Conservation (phyloP, 306 rosid genomes). For the Cucumis hystrix region DNA sequence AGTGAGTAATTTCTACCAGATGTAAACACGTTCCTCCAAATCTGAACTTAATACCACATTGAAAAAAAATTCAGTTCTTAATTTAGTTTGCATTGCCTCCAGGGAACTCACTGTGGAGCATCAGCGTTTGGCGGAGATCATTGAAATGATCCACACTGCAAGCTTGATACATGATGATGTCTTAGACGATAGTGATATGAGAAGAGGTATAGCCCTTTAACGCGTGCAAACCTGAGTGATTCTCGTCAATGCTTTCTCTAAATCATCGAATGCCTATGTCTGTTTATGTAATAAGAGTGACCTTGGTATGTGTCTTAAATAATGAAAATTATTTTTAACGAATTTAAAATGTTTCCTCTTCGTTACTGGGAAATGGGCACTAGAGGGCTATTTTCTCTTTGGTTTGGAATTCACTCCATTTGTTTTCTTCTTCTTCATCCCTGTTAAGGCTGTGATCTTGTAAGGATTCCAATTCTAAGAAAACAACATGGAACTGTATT, state of each 20-base stretch:
- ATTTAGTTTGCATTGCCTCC: conserved; percentile 18
- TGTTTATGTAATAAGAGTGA: not conserved
- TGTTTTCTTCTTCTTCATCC: not conserved
- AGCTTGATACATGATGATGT: conserved; percentile 97
- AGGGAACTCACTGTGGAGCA: conserved; percentile 87
- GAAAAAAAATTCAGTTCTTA: conserved; percentile 4
- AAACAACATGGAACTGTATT: too few species aligned
- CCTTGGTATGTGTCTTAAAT: not conserved
- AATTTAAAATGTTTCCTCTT: not conserved
- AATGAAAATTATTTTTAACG: not conserved
- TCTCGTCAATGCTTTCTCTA: not conserved
- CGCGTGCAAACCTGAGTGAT: not conserved
- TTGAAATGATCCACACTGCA: conserved; percentile 98
- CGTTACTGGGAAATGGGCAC: not conserved
- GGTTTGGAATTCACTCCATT: not conserved
- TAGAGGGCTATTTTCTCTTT: not conserved
- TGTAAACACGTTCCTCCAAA: not conserved
- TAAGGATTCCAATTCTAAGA: too few species aligned
- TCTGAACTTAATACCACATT: not conserved
- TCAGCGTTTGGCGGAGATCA: conserved; percentile 84
- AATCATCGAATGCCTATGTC: not conserved
- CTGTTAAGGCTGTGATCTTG: not conserved
- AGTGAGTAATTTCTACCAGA: conserved; percentile 40
- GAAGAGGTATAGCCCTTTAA: conserved; percentile 46
- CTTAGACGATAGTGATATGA: conserved; percentile 76